phyloP scores from a whole-genome alignment of 495 filamentous ascomycete species.

The Daldinia concentrica region DNA sequence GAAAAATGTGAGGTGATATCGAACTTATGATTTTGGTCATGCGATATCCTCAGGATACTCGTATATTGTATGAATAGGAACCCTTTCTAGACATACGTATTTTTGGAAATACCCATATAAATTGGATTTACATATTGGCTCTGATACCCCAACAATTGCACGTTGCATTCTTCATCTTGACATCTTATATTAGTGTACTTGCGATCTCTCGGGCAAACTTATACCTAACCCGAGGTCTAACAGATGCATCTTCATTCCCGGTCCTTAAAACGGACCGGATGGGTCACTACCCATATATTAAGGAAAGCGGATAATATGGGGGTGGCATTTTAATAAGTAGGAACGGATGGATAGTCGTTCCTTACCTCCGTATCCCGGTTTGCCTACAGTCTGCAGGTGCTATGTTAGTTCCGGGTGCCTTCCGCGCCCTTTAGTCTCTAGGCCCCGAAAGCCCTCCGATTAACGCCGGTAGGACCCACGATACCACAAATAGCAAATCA shows the following conservation, averaged over 20 bases:
- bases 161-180: neutral
- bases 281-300: neutral
- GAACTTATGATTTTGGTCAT: neutral
- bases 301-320: neutral
- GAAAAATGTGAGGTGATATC: neutral
- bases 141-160: neutral
- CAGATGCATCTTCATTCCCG: too few relatives aligned
- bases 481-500: neutral
- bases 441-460: slow-evolving; percentile 5
- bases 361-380: slow-evolving; percentile 1
- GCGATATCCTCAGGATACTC: neutral
- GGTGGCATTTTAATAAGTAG: neutral
- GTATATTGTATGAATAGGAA: neutral
- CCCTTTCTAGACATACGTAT: too few relatives aligned
- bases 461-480: neutral
- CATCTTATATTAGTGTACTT: neutral
- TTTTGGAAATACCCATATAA: too few relatives aligned
- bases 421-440: neutral
- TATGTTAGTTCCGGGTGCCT: slow-evolving; percentile 4
- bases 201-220: too few relatives aligned
- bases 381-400: neutral
- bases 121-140: too few relatives aligned
- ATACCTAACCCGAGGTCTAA: too few relatives aligned
- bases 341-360: neutral
- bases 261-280: neutral